These are phyloP conservation scores for Lentinula lateritia DNA, from an alignment of 768 basidiomycete species.

Conservation along the genomic window DNA sequence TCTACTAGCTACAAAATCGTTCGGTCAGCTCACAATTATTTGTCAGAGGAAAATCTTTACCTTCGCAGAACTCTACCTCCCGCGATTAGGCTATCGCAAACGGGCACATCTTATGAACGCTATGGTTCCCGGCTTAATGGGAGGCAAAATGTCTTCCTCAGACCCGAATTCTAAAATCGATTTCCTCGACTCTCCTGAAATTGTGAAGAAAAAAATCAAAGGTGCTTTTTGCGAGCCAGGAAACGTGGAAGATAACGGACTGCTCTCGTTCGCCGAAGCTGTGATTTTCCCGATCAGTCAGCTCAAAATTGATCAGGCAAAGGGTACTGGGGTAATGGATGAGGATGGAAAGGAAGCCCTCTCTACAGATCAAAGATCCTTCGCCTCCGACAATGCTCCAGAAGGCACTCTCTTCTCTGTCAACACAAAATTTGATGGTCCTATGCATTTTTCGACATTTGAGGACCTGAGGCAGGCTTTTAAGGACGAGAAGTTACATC, in stretches of 20 bases:
- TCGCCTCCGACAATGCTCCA: constrained; percentile 65
- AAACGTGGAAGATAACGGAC: constrained; percentile 80
- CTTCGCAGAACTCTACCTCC: constrained; percentile 94
- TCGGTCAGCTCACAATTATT: too few species aligned
- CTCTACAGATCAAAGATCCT: constrained; percentile 54
- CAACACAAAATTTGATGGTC: constrained; percentile 74
- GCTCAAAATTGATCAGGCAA: constrained; percentile 56
- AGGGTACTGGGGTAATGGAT: constrained; percentile 41
- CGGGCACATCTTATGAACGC: constrained; percentile 97
- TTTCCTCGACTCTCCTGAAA: constrained; percentile 84
- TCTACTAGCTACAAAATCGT: neutral
- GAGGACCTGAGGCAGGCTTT: constrained; percentile 71
- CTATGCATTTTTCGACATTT: constrained; percentile 67
- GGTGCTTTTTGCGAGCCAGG: constrained; percentile 93
- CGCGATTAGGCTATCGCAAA: constrained; percentile 86
- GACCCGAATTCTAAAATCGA: constrained; percentile 98
- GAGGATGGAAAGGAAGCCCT: constrained; percentile 17
- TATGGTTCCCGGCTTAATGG: constrained; percentile 93
- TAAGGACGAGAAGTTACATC: constrained; percentile 72
- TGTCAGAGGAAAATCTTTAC: constrained; percentile 96
- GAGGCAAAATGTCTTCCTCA: constrained; percentile 97
- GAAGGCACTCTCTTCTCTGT: constrained; percentile 80
- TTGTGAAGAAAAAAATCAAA: constrained; percentile 85
- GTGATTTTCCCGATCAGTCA: constrained; percentile 87
- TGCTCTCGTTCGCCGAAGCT: constrained; percentile 78